These are phyloP conservation scores for Psophocarpus tetragonolobus DNA, from an alignment of 306 rosid species.

Conservation along the genomic window DNA sequence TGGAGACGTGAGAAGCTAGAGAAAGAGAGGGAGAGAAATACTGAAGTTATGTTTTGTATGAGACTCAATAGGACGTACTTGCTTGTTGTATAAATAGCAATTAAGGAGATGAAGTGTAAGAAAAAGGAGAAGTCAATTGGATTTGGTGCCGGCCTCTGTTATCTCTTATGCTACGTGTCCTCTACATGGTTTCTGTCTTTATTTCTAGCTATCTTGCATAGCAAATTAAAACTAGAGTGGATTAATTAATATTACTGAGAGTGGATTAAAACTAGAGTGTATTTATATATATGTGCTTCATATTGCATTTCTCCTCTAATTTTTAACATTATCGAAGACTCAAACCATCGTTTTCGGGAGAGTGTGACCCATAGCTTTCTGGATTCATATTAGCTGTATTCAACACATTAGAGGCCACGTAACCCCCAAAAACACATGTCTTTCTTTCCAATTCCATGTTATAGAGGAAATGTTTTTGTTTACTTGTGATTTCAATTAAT, in stretches of 20 bases:
- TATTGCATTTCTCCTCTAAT: neutral
- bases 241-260: neutral
- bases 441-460: neutral
- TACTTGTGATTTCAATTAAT: neutral
- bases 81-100: conserved; percentile 54
- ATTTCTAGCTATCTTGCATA: neutral
- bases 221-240: neutral
- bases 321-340: neutral
- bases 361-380: conserved; percentile 29
- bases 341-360: conserved; percentile 51
- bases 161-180: conserved; percentile 57
- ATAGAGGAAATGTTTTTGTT: neutral
- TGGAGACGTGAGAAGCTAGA: conserved; percentile 17
- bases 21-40: neutral
- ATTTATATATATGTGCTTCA: neutral
- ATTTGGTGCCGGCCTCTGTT: conserved; percentile 72
- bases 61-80: conserved; percentile 32
- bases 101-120: neutral
- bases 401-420: conserved; percentile 51
- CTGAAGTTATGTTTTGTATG: neutral
- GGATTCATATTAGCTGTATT: conserved; percentile 65
- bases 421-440: neutral
- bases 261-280: no score
- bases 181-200: neutral
- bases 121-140: conserved; percentile 52